Conservation (phyloP, 495 filamentous ascomycete genomes). For the Penicilliopsis zonata region DNA sequence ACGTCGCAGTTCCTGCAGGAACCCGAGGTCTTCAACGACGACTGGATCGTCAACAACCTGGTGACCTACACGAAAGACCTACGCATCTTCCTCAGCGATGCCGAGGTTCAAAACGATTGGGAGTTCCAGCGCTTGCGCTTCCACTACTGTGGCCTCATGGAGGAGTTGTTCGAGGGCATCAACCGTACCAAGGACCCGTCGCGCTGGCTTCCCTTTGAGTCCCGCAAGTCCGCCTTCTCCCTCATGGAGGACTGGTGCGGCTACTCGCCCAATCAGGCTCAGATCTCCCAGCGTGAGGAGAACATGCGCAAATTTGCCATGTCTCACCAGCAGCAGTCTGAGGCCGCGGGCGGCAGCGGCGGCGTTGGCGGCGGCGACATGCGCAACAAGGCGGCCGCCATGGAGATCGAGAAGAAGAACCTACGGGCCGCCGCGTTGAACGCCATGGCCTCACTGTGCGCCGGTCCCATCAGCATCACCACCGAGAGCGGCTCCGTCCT, state of each 20-base stretch:
- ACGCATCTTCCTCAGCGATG: conserved; percentile 85
- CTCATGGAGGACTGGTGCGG: conserved; percentile 99
- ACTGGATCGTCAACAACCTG: conserved; percentile 87
- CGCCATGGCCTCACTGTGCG: conserved; percentile 91
- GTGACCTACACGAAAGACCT: conserved; percentile 84
- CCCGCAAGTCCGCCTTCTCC: conserved; percentile 83
- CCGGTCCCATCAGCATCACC: conserved; percentile 77
- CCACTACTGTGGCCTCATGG: conserved; percentile 88
- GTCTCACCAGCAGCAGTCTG: conserved; percentile 46
- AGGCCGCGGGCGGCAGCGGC: too few relatives aligned
- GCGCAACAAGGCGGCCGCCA: conserved; percentile 67
- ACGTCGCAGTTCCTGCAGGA: conserved; percentile 84
- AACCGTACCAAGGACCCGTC: conserved; percentile 77
- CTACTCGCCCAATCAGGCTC: conserved; percentile 80
- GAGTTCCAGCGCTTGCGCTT: conserved; percentile 85
- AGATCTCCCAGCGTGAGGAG: conserved; percentile 74
- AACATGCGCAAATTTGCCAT: conserved; percentile 75
- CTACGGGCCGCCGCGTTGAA: conserved; percentile 82
- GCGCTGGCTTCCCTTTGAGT: conserved; percentile 92
- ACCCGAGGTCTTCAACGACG: conserved; percentile 69
- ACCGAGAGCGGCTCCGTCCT: conserved; percentile 73
- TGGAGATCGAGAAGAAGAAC: conserved; percentile 93
- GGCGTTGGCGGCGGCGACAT: too few relatives aligned
- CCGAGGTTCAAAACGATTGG: conserved; percentile 91
- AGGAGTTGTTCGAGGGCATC: conserved; percentile 83